Percentiles rank a stretch among this genome's conserved stretches.
Conservation (phyloP, 2,329 filamentous ascomycete species). For the Canariomyces notabilis region DNA sequence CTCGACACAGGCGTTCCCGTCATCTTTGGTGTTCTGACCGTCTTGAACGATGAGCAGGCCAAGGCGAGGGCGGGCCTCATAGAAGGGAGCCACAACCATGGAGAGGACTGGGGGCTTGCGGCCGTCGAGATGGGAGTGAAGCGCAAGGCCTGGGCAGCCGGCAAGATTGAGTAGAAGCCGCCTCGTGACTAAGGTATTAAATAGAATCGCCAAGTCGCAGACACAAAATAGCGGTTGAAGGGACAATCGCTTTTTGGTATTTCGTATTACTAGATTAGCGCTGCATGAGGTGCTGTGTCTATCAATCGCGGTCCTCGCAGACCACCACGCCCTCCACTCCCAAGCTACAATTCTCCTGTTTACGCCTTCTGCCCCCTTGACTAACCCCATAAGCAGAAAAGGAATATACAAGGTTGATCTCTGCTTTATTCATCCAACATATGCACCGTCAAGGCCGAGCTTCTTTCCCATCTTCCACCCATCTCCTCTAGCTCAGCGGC, state of each 20-base stretch:
- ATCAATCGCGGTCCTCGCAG: conserved; percentile 24
- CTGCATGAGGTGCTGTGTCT: conserved; percentile 25
- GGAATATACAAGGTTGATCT: conserved; percentile 6
- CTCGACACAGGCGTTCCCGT: conserved; percentile 85
- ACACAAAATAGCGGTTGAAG: not conserved
- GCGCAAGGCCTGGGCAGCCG: conserved; percentile 75
- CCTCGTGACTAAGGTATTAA: no score
- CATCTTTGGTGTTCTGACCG: conserved; percentile 86
- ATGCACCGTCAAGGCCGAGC: not conserved
- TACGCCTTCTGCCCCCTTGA: not conserved
- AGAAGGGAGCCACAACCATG: conserved; percentile 77
- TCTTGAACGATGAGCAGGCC: conserved; percentile 84
- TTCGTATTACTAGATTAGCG: conserved; percentile 28
- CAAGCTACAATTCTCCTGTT: not conserved
- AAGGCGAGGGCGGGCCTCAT: conserved; percentile 73
- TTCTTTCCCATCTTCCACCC: not conserved
- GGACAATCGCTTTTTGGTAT: conserved; percentile 11
- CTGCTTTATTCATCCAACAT: conserved; percentile 1
- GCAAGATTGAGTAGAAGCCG: conserved; percentile 51
- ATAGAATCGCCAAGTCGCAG: conserved; percentile 11
- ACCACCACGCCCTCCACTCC: not conserved
- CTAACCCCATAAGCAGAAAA: not conserved
- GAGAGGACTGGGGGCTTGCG: conserved; percentile 90
- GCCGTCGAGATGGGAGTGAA: conserved; percentile 93
- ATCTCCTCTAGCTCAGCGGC: not conserved